phyloP scores from a whole-genome alignment of 1,284 basidiomycete genomes.

The Sphagnurus paluster region DNA sequence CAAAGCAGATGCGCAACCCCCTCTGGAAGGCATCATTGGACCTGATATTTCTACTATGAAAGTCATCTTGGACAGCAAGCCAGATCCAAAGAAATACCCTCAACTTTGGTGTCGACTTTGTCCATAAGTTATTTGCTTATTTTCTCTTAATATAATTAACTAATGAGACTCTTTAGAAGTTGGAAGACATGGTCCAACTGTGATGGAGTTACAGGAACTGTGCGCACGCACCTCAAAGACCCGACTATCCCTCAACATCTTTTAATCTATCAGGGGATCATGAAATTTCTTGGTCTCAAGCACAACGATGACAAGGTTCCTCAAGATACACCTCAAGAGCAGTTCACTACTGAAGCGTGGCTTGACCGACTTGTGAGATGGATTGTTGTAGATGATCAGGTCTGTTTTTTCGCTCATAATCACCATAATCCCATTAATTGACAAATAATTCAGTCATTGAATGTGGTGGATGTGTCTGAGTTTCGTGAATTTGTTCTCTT shows the following conservation, averaged over 20 bases:
- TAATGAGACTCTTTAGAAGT: not conserved
- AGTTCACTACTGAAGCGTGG: not conserved
- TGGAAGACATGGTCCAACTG: not conserved
- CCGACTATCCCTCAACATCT: not conserved
- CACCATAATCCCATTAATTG: not conserved
- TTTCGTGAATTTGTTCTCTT: conserved; percentile 2
- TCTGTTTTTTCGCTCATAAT: not conserved
- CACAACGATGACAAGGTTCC: not conserved
- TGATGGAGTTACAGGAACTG: not conserved
- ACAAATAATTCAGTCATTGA: not conserved
- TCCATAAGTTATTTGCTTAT: not conserved
- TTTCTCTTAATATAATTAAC: not conserved
- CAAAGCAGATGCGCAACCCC: not conserved
- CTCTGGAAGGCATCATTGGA: not conserved
- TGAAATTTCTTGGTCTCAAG: not conserved
- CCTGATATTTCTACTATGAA: not conserved
- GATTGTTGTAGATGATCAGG: conserved; percentile 7
- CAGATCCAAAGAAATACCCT: not conserved
- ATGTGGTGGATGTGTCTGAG: not conserved
- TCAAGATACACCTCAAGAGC: not conserved
- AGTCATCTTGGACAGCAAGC: not conserved
- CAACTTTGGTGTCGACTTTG: not conserved
- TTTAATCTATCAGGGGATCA: not conserved
- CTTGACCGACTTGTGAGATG: conserved; percentile 2
- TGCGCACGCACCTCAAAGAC: not conserved